Evolutionary conservation across 495 filamentous ascomycete genomes (phyloP).

Genomic region (Diplogelasinospora grovesii): DNA sequence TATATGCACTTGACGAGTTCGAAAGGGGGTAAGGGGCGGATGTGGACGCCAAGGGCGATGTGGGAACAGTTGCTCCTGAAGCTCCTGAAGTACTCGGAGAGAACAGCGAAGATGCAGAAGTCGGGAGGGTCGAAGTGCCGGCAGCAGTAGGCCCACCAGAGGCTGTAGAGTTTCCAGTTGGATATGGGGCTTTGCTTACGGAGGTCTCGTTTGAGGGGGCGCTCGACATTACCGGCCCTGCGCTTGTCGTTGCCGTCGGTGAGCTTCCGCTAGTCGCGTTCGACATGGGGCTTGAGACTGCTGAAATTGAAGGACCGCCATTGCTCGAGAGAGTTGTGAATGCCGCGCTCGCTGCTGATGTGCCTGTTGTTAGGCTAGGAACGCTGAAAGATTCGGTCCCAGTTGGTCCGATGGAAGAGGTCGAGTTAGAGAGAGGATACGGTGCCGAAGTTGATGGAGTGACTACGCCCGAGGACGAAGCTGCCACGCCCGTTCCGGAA

Average conservation of each 20-base stretch:
- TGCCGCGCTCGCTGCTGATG: not conserved
- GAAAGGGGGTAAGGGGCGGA: slow-evolving; percentile 12
- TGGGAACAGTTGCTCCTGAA: slow-evolving; percentile 11
- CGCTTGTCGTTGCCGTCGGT: not conserved
- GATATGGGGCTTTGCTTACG: slow-evolving; percentile 8
- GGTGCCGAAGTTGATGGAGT: slow-evolving; percentile 15
- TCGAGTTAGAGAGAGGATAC: slow-evolving; percentile 23
- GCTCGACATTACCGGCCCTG: not conserved
- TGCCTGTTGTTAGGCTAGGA: not conserved
- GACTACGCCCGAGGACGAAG: slow-evolving; percentile 1
- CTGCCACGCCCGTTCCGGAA: slow-evolving; percentile 1
- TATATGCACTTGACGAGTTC: no score
- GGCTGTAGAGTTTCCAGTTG: slow-evolving; percentile 15
- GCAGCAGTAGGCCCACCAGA: slow-evolving; percentile 6
- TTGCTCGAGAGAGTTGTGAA: not conserved
- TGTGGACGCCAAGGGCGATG: slow-evolving; percentile 8
- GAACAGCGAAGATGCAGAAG: not conserved
- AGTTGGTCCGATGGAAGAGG: slow-evolving; percentile 13
- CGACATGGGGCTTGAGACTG: not conserved
- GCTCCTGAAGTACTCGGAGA: no score
- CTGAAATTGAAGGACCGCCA: not conserved
- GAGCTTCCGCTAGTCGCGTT: slow-evolving; percentile 2
- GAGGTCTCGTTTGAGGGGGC: not conserved
- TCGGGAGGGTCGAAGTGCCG: not conserved
- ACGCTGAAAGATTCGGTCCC: slow-evolving; percentile 2